phyloP scores from a whole-genome alignment of 345 rosid genomes.

The Hibiscus mutabilis region DNA sequence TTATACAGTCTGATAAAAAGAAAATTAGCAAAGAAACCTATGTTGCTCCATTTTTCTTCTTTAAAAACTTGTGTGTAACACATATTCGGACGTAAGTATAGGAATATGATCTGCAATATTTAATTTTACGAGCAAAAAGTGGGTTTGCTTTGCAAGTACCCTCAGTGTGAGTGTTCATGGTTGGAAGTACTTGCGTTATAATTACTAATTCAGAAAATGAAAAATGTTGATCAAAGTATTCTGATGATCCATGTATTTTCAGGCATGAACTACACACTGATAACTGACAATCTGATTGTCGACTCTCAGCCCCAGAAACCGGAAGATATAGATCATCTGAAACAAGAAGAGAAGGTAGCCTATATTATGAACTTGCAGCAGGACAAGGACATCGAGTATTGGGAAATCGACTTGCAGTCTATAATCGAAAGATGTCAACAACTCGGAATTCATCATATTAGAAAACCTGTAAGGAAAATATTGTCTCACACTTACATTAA shows the following conservation, averaged over 20 bases:
- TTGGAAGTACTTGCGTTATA: neutral
- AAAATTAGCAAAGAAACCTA: neutral
- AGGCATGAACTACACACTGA: constrained; percentile 89
- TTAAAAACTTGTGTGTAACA: neutral
- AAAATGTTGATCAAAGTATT: neutral
- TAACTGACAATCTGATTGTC: constrained; percentile 70
- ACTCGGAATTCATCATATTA: constrained; percentile 67
- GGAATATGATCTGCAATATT: neutral
- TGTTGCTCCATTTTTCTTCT: neutral
- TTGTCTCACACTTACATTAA: neutral
- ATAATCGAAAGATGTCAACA: constrained; percentile 46
- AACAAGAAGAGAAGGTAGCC: constrained; percentile 65
- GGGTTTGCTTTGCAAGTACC: neutral
- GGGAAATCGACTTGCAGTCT: constrained; percentile 63
- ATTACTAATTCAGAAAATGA: neutral
- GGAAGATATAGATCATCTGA: constrained; percentile 73
- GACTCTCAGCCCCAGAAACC: constrained; percentile 93
- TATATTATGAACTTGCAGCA: constrained; percentile 89
- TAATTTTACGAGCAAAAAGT: neutral
- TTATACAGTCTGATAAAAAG: neutral
- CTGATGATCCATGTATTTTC: constrained; percentile 22
- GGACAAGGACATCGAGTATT: constrained; percentile 73
- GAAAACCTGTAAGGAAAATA: constrained; percentile 67
- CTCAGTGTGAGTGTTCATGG: neutral
- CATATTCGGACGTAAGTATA: too few relatives aligned